Base-by-base conservation (phyloP, 2,329 filamentous ascomycete species). In the Cryphonectria naterciae region DNA sequence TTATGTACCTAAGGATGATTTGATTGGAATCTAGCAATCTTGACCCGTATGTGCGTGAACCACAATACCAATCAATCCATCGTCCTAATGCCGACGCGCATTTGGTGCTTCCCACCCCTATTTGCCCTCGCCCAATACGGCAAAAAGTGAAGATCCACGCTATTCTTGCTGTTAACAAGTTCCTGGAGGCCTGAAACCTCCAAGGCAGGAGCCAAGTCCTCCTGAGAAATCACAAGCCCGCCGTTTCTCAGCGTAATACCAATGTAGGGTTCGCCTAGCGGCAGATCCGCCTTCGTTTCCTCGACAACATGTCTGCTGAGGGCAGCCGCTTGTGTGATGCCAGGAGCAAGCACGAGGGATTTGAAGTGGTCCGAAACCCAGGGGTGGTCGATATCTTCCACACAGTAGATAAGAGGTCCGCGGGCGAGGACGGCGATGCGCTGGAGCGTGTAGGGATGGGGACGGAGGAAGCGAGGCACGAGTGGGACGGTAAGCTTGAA, bases 331-430 rank as follows among this genome's bases (percentile, higher is more conserved):
- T 73, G 46, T 0, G 60, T 41, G 10, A 75, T 64, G 19, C 72
- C 74, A 19, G 75, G 69, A 62, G 72, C 74, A 65, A 79, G 74
- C 22, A 77, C 77, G 28, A 82, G 73, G 67, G 81, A 79, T 73
- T 84, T 87, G 80, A 88, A 88, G 76, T 89, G 86, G 74, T 88
- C 83, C 1, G 80, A 74, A 62, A 85, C 87, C 85, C 85, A 88
- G 0, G 79, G 52, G 71, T 90, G 87, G 74, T 90, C 87, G 11
- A 82, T 75, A 68, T 90, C 88, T 74, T 91, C 88, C 4, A 86
- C 81, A 69, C 88, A 90, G 77, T 90, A 91, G 4, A 90, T 79
- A 11, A 91, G 75, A 0, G 88, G 88, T 0, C 88, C 88, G 10
- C 87, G 82, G 4, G 84, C 86, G 15, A 90, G 77, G 2, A 84